Base-by-base conservation (phyloP, 2,329 filamentous ascomycete genomes). In the Apiospora malaysiana region DNA sequence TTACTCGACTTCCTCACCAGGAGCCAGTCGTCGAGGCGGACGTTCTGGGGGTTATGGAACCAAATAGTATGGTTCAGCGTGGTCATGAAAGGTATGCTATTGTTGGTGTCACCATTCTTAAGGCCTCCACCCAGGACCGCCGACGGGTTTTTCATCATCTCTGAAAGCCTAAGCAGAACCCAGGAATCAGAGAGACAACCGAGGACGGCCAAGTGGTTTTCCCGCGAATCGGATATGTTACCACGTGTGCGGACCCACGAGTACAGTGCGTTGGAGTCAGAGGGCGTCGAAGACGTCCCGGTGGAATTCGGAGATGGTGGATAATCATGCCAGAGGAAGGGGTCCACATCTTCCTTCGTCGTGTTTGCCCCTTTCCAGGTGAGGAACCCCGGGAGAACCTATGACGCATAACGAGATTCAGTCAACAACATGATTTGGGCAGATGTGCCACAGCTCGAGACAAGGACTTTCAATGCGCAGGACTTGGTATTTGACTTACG, bases 11-110 rank as follows among this genome's bases (percentile, higher is more conserved):
- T 68, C 47, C 71, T 72, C 21, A 47, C 68, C 21, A 70, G 45
- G 56, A 74, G 49, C 72, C 72, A 73, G 10, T 72, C 65, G 37
- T 75, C 72, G 25, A 70, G 66, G 21, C 47, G 68, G 10, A 49
- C 68, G 21, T 51, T 32, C 32, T 32, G 45, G 2, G 71, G 70
- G 23, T 72, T 63, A 45, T 74, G 72, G 27, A 73, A 73, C 45
- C 69, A 73, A 1, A 73, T 65, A 42, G 45, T 70, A 67, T 74
- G 71, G 25, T 68, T 72, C 6, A 73, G 23, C 12, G 66, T 66
- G 21, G 70, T 56, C 70, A 49, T 43, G 25, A 71, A 65, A 23
- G 51, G 37, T 9, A 71, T 51, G 23, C 32, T 40, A 16, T 4
- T 45, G 42, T 18, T 45, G 14, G 42, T 45, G 5, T 45, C 16